phyloP scores from a whole-genome alignment of 139 green algal species.

The Chlorella sorokiniana region DNA sequence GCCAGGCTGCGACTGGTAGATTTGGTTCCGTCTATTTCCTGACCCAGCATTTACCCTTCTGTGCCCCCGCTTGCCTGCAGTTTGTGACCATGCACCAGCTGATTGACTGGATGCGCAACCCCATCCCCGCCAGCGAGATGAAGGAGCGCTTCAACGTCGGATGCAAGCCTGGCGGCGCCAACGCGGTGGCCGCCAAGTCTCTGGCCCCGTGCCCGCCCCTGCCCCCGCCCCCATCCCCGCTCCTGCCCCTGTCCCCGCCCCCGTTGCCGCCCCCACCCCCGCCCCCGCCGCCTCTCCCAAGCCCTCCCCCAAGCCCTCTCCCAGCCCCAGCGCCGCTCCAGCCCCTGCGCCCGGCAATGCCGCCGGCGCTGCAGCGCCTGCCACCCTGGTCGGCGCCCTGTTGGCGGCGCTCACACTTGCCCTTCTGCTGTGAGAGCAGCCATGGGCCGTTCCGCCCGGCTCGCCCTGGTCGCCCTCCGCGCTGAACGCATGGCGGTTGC shows the following conservation, averaged over 20 bases:
- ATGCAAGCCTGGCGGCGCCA: slow-evolving; percentile 16
- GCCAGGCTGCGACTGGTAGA: no score
- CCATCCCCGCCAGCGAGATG: slow-evolving; percentile 20
- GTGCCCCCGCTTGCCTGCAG: background rate
- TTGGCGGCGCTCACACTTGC: background rate
- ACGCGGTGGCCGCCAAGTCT: background rate
- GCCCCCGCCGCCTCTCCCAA: background rate
- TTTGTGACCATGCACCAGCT: slow-evolving; percentile 38
- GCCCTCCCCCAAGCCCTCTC: background rate
- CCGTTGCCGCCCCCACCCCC: background rate
- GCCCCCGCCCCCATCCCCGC: background rate
- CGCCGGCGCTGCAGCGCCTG: background rate
- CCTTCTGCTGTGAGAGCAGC: background rate
- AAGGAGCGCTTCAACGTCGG: slow-evolving; percentile 28
- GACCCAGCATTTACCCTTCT: background rate
- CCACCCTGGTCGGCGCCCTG: background rate
- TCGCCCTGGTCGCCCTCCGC: background rate
- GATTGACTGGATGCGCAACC: slow-evolving; percentile 35
- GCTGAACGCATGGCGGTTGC: background rate
- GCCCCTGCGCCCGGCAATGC: background rate
- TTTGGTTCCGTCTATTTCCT: background rate
- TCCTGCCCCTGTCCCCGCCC: background rate
- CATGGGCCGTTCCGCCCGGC: no score
- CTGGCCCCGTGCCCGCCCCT: background rate
- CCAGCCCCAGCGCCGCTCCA: background rate